Conservation (phyloP, 768 basidiomycete species). For the Suillus hirtellus region DNA sequence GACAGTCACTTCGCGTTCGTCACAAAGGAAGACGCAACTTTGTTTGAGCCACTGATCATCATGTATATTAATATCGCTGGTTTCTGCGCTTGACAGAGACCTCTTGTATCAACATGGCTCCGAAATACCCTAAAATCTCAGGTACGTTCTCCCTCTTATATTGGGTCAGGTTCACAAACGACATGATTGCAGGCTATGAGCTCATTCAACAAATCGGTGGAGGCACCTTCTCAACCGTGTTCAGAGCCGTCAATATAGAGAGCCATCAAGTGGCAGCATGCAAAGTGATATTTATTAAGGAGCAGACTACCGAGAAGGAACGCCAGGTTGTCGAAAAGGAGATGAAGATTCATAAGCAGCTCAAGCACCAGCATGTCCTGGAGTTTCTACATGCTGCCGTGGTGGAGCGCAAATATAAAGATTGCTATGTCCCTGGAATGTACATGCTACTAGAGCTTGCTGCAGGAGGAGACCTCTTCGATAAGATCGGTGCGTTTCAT, state of each 20-base stretch:
- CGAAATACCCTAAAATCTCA: constrained; percentile 35
- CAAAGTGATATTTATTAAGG: constrained; percentile 73
- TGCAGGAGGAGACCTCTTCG: constrained; percentile 93
- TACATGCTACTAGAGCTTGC: constrained; percentile 95
- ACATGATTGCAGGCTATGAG: constrained; percentile 53
- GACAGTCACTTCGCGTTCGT: constrained; percentile 26
- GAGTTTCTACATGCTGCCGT: constrained; percentile 80
- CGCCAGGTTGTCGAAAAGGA: constrained; percentile 89
- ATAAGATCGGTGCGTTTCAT: constrained; percentile 84
- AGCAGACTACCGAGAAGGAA: constrained; percentile 62
- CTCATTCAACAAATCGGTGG: constrained; percentile 80
- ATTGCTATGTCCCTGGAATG: constrained; percentile 71
- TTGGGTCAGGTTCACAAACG: neutral
- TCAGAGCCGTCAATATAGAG: constrained; percentile 70
- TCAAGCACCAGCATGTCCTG: constrained; percentile 81
- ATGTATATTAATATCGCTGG: neutral
- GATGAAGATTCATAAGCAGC: constrained; percentile 80
- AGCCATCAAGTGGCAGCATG: constrained; percentile 79
- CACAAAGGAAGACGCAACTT: constrained; percentile 19
- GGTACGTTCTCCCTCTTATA: constrained; percentile 21
- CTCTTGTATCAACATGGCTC: constrained; percentile 11
- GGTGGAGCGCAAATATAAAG: constrained; percentile 61
- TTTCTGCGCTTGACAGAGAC: constrained; percentile 2
- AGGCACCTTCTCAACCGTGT: constrained; percentile 90
- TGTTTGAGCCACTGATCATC: constrained; percentile 15